Evolutionary conservation across 1,284 basidiomycete species (phyloP), one percentile per base, ranked within the genome.

Genomic region (Sporisorium iseilematis-ciliati): DNA sequence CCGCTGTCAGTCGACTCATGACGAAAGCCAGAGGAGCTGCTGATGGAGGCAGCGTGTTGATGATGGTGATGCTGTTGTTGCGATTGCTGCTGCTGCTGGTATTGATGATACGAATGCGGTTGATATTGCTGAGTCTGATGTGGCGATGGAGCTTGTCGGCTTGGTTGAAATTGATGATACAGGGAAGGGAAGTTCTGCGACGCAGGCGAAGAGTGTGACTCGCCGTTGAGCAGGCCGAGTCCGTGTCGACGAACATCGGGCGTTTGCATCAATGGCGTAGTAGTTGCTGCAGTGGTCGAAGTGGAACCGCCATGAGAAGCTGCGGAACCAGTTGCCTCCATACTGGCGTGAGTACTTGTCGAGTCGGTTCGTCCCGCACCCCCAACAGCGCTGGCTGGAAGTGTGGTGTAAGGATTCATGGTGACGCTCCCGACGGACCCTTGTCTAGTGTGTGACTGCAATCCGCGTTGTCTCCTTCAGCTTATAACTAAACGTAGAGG

Each of bases 1-100:
- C 54, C 62, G 23, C 68, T 71, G 23, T 71, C 68, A 18, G 43
- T 55, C 16, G 68, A 71, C 3, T 71, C 68, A 10, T 54, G 58
- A 20, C 58, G 63, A 10, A 65, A 58, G 45, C 63, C 63, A 2
- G 62, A 49, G 11, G 62, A 62, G 55, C 68, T 65, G 58, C 63
- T 48, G 11, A 65, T 71, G 33, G 68, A 71, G 14, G 62, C 55
- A 7, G 54, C 55, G 33, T 65, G 62, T 40, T 65, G 67, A 26
- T 52, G 52, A 14, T 61, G 55, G 12, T 61, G 65, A 7, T 61
- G 58, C 0, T 54, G 46, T 2, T 57, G 62, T 8, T 46, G 45
- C 7, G 18, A 31, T 12, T 26, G 55, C n/a, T 58, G 63, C 31
- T 50, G 52, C 31, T 65, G 63, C 38, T 65, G 63, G 12, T 54